These are phyloP conservation scores for Lachancea kluyveri DNA, from an alignment of 805 yeast species.

Conservation along the genomic window DNA sequence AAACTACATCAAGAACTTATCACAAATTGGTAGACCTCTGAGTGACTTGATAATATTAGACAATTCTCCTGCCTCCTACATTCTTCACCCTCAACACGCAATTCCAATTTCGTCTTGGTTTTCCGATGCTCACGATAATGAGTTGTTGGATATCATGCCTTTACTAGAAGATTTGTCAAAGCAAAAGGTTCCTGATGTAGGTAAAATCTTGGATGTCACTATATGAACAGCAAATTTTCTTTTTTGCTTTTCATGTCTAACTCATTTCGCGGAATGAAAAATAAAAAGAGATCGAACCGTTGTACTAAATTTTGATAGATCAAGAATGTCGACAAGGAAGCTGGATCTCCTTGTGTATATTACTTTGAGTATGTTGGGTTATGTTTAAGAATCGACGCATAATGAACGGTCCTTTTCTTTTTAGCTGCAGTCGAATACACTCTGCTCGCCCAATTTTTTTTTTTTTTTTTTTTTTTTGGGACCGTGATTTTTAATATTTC, in stretches of 20 bases:
- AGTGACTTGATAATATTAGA: constrained; percentile 83
- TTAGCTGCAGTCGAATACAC: too few relatives aligned
- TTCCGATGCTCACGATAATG: constrained; percentile 96
- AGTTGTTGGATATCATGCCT: constrained; percentile 84
- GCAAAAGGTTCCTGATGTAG: constrained; percentile 73
- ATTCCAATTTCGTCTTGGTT: constrained; percentile 98
- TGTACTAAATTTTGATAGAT: constrained; percentile 7
- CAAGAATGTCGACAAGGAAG: constrained; percentile 16
- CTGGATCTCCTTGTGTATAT: constrained; percentile 19
- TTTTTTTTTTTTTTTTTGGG: background rate
- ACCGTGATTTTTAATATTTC: background rate
- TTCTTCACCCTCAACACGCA: constrained; percentile 96
- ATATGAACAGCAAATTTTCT: constrained; percentile 13
- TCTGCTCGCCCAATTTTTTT: background rate
- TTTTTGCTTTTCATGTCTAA: background rate
- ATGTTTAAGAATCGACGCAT: too few relatives aligned
- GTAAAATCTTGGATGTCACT: constrained; percentile 74
- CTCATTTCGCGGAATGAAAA: background rate
- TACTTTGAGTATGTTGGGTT: too few relatives aligned
- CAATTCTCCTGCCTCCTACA: constrained; percentile 97
- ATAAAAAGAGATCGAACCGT: constrained; percentile 2
- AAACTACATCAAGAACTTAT: constrained; percentile 86
- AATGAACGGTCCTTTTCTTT: too few relatives aligned
- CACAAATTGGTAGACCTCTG: constrained; percentile 91
- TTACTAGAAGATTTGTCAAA: constrained; percentile 78